Conservation (phyloP, 805 yeast species). For the Candida sakaeoensis region DNA sequence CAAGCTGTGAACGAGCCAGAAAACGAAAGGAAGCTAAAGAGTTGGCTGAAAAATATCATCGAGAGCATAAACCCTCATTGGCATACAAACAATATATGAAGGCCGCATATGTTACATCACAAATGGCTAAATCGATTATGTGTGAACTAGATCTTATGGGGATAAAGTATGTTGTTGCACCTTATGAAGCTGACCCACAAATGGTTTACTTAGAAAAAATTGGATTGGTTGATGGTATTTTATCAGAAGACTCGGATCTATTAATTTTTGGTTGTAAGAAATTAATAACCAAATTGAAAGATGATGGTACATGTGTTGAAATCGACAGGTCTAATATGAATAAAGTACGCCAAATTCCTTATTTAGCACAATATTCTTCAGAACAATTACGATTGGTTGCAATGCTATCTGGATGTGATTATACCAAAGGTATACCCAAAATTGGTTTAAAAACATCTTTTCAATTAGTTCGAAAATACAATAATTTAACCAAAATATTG, state of each 20-base stretch:
- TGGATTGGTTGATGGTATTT: constrained; percentile 76
- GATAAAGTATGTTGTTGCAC: constrained; percentile 84
- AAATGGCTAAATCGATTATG: constrained; percentile 85
- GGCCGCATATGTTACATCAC: constrained; percentile 83
- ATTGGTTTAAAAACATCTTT: constrained; percentile 81
- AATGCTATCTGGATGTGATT: constrained; percentile 93
- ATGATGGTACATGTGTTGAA: constrained; percentile 68
- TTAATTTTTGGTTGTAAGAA: constrained; percentile 79
- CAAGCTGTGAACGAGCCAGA: constrained; percentile 61
- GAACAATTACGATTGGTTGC: constrained; percentile 73
- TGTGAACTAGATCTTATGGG: constrained; percentile 56
- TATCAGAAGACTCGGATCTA: constrained; percentile 93
- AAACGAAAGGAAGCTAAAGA: constrained; percentile 55
- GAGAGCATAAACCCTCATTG: constrained; percentile 49
- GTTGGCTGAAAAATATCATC: constrained; percentile 50
- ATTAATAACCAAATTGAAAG: constrained; percentile 79
- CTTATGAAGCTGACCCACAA: constrained; percentile 98
- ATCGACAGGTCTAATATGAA: constrained; percentile 55
- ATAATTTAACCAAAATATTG: constrained; percentile 53
- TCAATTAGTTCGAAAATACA: constrained; percentile 48
- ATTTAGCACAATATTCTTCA: constrained; percentile 47
- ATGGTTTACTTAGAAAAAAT: constrained; percentile 80
- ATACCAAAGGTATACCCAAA: constrained; percentile 79
- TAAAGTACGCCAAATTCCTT: constrained; percentile 43
- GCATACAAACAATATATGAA: constrained; percentile 72